Evolutionary conservation across 1,284 basidiomycete species (phyloP).

Genomic region (Grifola frondosa): DNA sequence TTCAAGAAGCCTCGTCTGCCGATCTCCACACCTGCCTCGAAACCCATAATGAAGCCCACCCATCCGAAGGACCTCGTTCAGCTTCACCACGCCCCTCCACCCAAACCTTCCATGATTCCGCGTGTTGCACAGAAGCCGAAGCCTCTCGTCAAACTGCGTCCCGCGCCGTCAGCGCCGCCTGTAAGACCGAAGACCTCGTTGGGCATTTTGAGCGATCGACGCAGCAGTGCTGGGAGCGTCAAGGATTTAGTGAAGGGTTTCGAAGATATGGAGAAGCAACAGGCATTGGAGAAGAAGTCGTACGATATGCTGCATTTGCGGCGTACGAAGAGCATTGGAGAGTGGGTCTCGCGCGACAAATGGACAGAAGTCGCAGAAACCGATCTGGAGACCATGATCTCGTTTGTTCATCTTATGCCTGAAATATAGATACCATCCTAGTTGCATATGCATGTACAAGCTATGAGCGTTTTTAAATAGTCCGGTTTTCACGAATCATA

Average conservation of each 20-base stretch:
- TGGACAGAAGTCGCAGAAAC: conserved; percentile 8
- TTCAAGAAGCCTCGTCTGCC: conserved; percentile 51
- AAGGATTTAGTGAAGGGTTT: conserved; percentile 66
- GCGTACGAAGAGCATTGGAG: conserved; percentile 25
- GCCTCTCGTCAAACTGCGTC: conserved; percentile 57
- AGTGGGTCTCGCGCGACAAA: conserved; percentile 22
- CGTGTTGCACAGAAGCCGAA: conserved; percentile 39
- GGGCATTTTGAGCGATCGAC: conserved; percentile 36
- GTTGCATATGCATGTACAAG: too few species aligned
- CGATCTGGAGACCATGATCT: conserved; percentile 24
- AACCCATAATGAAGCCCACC: conserved; percentile 40
- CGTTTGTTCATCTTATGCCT: too few species aligned
- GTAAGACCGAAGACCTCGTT: conserved; percentile 22
- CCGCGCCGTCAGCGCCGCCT: conserved; percentile 38
- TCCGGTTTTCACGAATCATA: too few species aligned
- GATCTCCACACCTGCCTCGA: conserved; percentile 56
- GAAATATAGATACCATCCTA: too few species aligned
- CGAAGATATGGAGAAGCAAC: conserved; percentile 47
- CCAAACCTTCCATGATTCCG: conserved; percentile 45
- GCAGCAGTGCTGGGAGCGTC: conserved; percentile 65
- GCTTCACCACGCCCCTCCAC: conserved; percentile 49
- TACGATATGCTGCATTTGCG: conserved; percentile 21
- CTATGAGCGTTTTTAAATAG: too few species aligned
- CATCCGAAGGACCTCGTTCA: conserved; percentile 65
- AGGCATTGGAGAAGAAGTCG: conserved; percentile 22